A percentile compares a stretch with the other conserved stretches of the same genome.
Conservation (phyloP, 129 eudicot genomes). For the Helianthus tuberosus region DNA sequence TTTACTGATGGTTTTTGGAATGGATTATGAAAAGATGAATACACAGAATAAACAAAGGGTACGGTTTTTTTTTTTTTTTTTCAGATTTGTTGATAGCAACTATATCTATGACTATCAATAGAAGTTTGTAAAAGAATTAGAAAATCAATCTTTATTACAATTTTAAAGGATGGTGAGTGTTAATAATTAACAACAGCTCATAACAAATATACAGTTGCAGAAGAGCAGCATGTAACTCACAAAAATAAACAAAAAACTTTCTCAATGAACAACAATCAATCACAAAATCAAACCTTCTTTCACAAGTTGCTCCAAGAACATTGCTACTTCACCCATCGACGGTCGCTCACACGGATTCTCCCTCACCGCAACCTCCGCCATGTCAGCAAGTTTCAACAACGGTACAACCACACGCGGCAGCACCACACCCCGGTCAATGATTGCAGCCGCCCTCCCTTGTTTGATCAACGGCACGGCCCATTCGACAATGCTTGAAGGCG, state of each 20-base stretch:
- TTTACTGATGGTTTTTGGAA: no score
- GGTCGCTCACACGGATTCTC: conserved; percentile 78
- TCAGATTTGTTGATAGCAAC: no score
- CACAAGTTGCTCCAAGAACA: conserved; percentile 64
- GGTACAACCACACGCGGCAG: conserved; percentile 93
- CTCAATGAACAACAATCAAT: conserved; percentile 34
- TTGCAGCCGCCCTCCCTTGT: conserved; percentile 85
- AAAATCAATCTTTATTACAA: conserved; percentile 34
- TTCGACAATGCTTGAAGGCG: conserved; percentile 69
- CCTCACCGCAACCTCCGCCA: conserved; percentile 75
- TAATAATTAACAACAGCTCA: conserved; percentile 42
- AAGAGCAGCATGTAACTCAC: conserved; percentile 41
- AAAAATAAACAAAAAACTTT: conserved; percentile 15
- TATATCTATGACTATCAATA: neutral
- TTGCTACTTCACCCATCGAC: conserved; percentile 61
- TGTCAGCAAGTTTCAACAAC: conserved; percentile 79
- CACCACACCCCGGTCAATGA: conserved; percentile 66
- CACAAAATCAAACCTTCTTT: conserved; percentile 76
- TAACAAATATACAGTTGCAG: conserved; percentile 45
- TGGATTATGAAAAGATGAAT: no score
- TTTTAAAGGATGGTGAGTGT: conserved; percentile 35
- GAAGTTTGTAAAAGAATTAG: neutral
- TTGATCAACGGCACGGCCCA: conserved; percentile 89
- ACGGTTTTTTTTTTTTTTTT: no score
- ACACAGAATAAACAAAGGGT: no score